These are phyloP conservation scores for Aspergillus carlsbadensis DNA, from an alignment of 495 filamentous ascomycete species.

Conservation along the genomic window DNA sequence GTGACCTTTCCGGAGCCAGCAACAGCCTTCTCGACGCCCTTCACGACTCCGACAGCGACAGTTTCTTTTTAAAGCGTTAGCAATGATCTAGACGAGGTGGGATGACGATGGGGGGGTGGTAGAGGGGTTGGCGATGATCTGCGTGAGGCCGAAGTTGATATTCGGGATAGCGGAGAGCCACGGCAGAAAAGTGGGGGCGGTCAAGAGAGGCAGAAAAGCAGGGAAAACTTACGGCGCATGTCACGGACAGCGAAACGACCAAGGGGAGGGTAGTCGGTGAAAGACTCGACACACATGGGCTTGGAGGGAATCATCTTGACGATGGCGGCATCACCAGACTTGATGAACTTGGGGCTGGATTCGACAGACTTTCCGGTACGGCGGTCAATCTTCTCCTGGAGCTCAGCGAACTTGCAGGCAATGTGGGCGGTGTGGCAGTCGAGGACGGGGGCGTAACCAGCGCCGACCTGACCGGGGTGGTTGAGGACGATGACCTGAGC, in stretches of 20 bases:
- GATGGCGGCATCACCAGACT: constrained; percentile 99
- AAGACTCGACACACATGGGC: constrained; percentile 99
- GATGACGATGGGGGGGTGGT: neutral
- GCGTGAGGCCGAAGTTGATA: too few relatives aligned
- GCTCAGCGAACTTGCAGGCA: constrained; percentile 99
- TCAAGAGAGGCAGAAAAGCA: neutral
- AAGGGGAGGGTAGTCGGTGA: constrained; percentile 98
- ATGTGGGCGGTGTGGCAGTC: constrained; percentile 99
- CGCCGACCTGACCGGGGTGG: constrained; percentile 99
- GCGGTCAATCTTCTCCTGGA: constrained; percentile 99
- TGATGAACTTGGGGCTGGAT: constrained; percentile 93
- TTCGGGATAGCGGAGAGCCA: too few relatives aligned
- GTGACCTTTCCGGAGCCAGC: constrained; percentile 64
- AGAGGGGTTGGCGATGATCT: too few relatives aligned
- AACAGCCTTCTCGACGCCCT: constrained; percentile 77
- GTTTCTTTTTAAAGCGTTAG: constrained; percentile 57
- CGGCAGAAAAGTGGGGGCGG: too few relatives aligned
- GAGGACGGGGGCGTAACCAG: constrained; percentile 96
- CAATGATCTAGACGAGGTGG: neutral
- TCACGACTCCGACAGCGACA: constrained; percentile 97
- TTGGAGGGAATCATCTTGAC: constrained; percentile 99
- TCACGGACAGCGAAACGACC: constrained; percentile 98
- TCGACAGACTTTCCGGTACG: constrained; percentile 99
- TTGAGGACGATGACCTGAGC: constrained; percentile 99
- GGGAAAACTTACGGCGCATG: constrained; percentile 34